Evolutionary conservation across 2,329 filamentous ascomycete genomes (phyloP).

Genomic region (Stromatinia cepivora): DNA sequence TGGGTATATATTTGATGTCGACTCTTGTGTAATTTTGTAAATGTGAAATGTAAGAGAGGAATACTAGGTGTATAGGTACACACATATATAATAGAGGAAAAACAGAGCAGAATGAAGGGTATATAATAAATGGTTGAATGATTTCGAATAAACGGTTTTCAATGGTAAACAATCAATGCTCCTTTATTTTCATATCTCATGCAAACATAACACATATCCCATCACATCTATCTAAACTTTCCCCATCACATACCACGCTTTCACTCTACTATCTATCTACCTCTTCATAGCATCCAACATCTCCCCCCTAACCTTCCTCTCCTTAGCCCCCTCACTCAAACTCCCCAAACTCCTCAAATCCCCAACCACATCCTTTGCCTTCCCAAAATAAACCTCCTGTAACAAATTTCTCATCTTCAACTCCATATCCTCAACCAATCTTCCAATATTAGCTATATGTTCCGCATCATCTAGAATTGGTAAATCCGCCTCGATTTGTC

Average conservation of each 20-base stretch:
- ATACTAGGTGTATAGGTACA: too few species aligned
- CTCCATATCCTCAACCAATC: slow-evolving; percentile 98
- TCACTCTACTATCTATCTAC: slow-evolving; percentile 20
- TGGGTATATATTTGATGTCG: too few species aligned
- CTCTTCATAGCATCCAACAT: slow-evolving; percentile 66
- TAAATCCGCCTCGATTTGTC: slow-evolving; percentile 90
- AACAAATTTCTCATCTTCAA: slow-evolving; percentile 98
- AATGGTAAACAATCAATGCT: slow-evolving; percentile 1
- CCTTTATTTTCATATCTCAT: slow-evolving; percentile 20
- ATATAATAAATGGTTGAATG: background rate
- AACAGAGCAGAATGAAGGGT: background rate
- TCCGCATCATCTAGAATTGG: slow-evolving; percentile 85
- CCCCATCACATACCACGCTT: too few species aligned
- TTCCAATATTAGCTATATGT: slow-evolving; percentile 93
- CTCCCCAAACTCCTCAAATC: slow-evolving; percentile 85
- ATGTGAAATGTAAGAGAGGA: too few species aligned
- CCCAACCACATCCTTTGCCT: slow-evolving; percentile 97
- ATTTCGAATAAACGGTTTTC: background rate
- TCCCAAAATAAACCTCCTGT: slow-evolving; percentile 99
- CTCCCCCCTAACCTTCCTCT: slow-evolving; percentile 83
- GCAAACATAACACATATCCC: slow-evolving; percentile 16
- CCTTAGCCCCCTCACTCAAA: slow-evolving; percentile 79
- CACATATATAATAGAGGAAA: background rate
- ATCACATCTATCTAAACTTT: background rate
- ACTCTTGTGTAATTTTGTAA: background rate